These are phyloP conservation scores for Ephemerocybe angulata DNA, from an alignment of 768 basidiomycete species.

Conservation along the genomic window DNA sequence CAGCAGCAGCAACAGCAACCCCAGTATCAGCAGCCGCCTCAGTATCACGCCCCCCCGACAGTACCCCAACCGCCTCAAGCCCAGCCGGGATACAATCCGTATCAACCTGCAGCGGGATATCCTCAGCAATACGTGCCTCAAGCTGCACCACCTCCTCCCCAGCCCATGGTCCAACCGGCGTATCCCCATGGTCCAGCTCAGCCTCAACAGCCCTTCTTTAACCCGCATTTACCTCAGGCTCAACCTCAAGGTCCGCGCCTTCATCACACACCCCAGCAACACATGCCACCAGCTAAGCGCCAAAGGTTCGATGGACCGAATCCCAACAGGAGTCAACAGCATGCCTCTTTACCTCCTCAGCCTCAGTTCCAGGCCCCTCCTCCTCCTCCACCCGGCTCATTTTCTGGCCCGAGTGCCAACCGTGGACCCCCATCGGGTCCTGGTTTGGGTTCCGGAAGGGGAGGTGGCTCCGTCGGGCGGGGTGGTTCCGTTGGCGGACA, in stretches of 20 bases:
- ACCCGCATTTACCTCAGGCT: conserved; percentile 42
- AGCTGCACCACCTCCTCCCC: conserved; percentile 44
- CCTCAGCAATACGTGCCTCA: conserved; percentile 69
- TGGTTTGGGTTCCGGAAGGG: conserved; percentile 24
- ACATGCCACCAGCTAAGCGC: conserved; percentile 88
- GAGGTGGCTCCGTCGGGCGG: conserved; percentile 32
- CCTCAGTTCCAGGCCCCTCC: conserved; percentile 61
- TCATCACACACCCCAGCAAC: conserved; percentile 69
- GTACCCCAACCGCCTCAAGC: conserved; percentile 50
- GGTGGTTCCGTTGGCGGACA: conserved; percentile 42
- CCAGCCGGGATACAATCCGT: conserved; percentile 70
- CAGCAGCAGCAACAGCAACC: conserved; percentile 47
- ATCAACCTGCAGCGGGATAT: conserved; percentile 66
- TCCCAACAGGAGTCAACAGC: conserved; percentile 45
- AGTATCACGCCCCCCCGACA: conserved; percentile 54
- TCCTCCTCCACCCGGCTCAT: conserved; percentile 25
- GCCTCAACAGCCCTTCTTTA: conserved; percentile 45
- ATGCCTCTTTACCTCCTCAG: conserved; percentile 51
- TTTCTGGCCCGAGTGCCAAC: conserved; percentile 32
- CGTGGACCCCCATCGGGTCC: conserved; percentile 38
- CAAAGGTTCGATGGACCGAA: conserved; percentile 83
- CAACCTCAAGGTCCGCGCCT: conserved; percentile 40
- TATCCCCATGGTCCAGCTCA: conserved; percentile 45
- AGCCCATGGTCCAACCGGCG: conserved; percentile 47
- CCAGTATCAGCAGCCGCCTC: conserved; percentile 45